Conservation (phyloP, 2,329 filamentous ascomycete genomes). For the Colletotrichum sp. region DNA sequence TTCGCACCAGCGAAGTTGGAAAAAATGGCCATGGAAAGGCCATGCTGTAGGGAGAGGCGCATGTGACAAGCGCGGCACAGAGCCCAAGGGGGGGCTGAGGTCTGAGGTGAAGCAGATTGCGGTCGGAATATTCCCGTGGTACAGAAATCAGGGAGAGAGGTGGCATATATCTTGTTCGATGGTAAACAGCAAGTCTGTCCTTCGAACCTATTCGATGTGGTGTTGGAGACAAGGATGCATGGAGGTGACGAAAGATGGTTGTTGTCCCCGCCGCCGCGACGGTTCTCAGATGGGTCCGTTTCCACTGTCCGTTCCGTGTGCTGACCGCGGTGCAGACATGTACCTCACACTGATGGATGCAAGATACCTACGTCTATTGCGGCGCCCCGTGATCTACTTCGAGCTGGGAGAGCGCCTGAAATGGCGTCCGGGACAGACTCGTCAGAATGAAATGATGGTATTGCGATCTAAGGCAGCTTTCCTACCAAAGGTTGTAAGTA, state of each 20-base stretch:
- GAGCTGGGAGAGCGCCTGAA: neutral
- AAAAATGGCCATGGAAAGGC: neutral
- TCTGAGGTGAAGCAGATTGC: neutral
- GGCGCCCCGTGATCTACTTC: neutral
- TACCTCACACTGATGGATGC: neutral
- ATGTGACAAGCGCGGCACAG: neutral
- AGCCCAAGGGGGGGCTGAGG: neutral
- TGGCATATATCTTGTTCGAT: neutral
- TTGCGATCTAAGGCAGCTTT: neutral
- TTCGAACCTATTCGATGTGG: neutral
- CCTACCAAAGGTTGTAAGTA: neutral
- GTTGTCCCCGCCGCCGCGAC: conserved; percentile 3
- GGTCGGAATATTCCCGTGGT: neutral
- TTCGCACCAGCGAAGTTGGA: conserved; percentile 60
- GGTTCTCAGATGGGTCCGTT: conserved; percentile 8
- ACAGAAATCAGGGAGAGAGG: neutral
- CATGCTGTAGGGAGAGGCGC: neutral
- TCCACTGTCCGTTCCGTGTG: neutral
- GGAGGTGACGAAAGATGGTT: neutral
- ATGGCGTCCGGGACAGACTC: neutral
- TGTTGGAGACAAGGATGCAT: neutral
- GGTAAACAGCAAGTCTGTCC: neutral
- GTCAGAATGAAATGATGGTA: neutral
- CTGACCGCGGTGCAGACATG: neutral
- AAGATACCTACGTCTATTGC: neutral